Evolutionary conservation across 116 monocot genomes (phyloP), one percentile per base, ranked within the genome.

Genomic region (Cymodocea nodosa): DNA sequence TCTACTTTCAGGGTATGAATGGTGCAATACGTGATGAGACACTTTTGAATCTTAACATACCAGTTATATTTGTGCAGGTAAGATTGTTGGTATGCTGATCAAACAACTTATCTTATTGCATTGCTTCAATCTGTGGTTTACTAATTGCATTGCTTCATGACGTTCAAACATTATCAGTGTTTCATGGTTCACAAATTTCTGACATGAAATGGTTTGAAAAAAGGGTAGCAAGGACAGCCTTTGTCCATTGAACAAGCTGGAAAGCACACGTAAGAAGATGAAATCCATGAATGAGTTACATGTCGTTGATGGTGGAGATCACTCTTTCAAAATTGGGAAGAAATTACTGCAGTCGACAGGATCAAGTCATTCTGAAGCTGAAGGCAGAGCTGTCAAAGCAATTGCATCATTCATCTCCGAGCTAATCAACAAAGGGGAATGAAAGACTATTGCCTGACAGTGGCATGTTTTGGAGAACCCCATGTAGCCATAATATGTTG

Each of bases 271-370:
- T 18, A 82, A 87, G 76, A 88, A 91, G 63, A 97, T 97, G 97
- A 81, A 76, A 65, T 76, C 84, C 50, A 6, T 20, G 12, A 97
- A 83, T 66, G 85, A 80, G 65, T 36, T 91, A 69, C 69, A 84
- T 77, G 81, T 97, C 8, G 73, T 97, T 50, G 83, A 82, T 40
- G 85, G 85, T 64, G 88, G 91, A 15, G 91, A 97, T 59, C 97
- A 91, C 65, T 97, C 97, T 16, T 84, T 97, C 68, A 87, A 91
- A 64, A 84, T 97, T 18, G 91, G 91, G 15, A 97, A 97, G 76
- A 97, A 76, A 65, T 65, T 71, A 59, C 79, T 85, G 13, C 40
- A 82, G 44, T 84, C 86, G 6, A 56, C 70, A 23, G 87, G 91
- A 56, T 55, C 72, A 37, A 76, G 23, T 70, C 95, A 90, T 71